Base-by-base conservation (phyloP, 495 filamentous ascomycete species). In the Daldinia vernicosa region DNA sequence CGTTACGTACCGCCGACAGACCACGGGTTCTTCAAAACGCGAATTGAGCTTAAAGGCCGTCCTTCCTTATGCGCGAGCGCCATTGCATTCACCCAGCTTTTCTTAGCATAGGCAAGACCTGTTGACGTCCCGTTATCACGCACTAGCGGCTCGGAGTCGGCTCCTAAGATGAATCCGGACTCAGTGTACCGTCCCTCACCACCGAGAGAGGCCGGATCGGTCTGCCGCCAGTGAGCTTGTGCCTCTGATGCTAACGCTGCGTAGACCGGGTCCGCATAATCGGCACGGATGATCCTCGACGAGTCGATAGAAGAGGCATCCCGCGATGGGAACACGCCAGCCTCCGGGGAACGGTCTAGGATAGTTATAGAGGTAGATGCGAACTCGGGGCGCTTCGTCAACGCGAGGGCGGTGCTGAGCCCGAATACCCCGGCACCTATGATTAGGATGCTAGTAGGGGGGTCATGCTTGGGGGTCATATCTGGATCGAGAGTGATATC, bases 371-470 rank as follows among this genome's bases (percentile, higher is more conserved):
- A 67, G 24, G 84, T 86, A 11, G 63, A 60, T 32, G 84, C 78
- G 77, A 90, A 91, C 55, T 79, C 76, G 56, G 86, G 80, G 15
- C 86, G 86, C 22, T 78, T 76, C 26, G 84, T 71, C 40, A 95
- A 86, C 19, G 90, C 80, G 22, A 86, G 83, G 39, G 91, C 89
- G 11, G 91, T 93, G 33, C 88, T 89, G 53, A 88, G 85, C 72
- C 92, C 92, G 68, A 94, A 94, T 66, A 93, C 89, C 53, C 92
- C 92, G 52, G 90, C 88, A 68, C 92, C 92, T 11, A 94, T 80
- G 63, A 95, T 92, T 57, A 94, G 81, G 67, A 94, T 89, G 32
- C 86, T 88, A 8, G 78, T 74, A 33, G 83, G 84, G 22, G 78
- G 53, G 1, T 60, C 30, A 60, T 55, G 57, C 14, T 37, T 32